Conservation (phyloP, 257 asterid genomes). For the Coffea eugenioides region DNA sequence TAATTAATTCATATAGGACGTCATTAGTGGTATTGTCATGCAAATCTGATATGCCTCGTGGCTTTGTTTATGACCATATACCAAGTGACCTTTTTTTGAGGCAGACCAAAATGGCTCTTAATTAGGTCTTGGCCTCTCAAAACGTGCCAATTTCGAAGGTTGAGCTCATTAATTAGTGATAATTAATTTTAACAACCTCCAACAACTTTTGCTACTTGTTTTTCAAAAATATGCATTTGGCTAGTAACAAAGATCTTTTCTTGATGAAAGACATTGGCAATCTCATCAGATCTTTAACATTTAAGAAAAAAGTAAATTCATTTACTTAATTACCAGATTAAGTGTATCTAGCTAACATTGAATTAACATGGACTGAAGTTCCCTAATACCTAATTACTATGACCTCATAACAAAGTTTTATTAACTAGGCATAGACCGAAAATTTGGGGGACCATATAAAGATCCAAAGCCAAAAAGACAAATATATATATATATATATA, state of each 20-base stretch:
- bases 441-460: not conserved
- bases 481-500: too few species aligned
- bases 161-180: not conserved
- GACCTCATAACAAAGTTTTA: not conserved
- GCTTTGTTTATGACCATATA: not conserved
- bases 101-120: not conserved
- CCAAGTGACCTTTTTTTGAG: not conserved
- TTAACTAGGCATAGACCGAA: not conserved
- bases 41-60: not conserved
- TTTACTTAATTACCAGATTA: not conserved
- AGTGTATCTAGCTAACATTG: too few species aligned
- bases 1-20: too few species aligned
- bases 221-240: not conserved
- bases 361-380: too few species aligned
- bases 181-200: not conserved
- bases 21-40: not conserved
- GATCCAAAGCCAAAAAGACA: not conserved
- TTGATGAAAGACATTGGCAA: not conserved
- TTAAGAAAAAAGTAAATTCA: not conserved
- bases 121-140: not conserved
- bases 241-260: too few species aligned
- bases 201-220: not conserved
- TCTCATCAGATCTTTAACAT: not conserved
- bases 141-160: not conserved
- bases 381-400: not conserved